Evolutionary conservation across 2,329 filamentous ascomycete species (phyloP), one percentile per base, ranked within the genome.

Genomic region (Alternaria sp.): DNA sequence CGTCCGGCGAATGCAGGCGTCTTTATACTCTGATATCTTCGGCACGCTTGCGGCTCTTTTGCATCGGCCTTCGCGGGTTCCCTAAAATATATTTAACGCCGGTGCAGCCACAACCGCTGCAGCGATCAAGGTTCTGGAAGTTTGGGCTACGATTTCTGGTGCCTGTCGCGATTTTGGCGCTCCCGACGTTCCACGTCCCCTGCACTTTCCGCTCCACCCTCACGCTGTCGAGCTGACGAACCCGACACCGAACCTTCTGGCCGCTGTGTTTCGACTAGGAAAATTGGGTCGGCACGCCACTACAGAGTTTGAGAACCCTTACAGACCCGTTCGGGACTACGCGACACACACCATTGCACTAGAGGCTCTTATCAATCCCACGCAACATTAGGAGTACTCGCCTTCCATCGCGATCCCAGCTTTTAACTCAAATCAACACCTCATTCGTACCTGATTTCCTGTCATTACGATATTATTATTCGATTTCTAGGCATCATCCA

Each of bases 181-280:
- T 71, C 66, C 66, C 65, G 60, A 59, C 62, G 57, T 63, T 59
- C 61, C 56, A 63, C 67, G 58, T 69, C 66, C 70, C 66, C 57
- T 71, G 66, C 65, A 67, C 66, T 56, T 44, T 52, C 52, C 55
- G 64, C 61, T 73, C 68, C 74, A 73, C 73, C 61, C 45, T 49
- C 43, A 57, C 65, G 73, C 71, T 73, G 67, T 71, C 59, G 61
- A 67, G 68, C 70, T 70, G 68, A 71, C 68, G 68, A 69, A 70
- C 62, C 66, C 55, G 57, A 63, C 49, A 67, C 63, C 73, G 75
- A 77, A 72, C 65, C 62, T 74, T 79, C 75, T 79, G 72, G 75
- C 73, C 75, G 60, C 53, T 63, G 62, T 57, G 54, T 59, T 58
- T 64, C 63, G 62, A 64, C 60, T 64, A 68, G 68, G 55, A 72